Evolutionary conservation across 1,284 basidiomycete genomes (phyloP).

Genomic region (Sutorius eximius): DNA sequence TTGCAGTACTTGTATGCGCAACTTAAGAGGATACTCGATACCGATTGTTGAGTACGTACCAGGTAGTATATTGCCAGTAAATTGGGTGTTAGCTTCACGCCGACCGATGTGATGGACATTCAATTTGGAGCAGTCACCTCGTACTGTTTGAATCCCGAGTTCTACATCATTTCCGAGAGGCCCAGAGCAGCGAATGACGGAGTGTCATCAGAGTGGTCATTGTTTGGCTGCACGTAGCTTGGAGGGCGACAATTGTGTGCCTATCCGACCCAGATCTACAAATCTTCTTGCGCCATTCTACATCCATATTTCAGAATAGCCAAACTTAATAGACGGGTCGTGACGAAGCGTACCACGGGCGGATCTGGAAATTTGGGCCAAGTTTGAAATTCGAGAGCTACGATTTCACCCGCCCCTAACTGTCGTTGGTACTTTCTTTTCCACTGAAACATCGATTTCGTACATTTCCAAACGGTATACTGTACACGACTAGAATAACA

Average conservation of each 20-base stretch:
- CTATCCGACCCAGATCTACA: background rate
- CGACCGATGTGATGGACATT: background rate
- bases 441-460: background rate
- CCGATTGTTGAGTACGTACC: background rate
- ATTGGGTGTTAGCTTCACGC: background rate
- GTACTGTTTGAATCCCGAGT: no score
- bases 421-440: background rate
- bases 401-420: background rate
- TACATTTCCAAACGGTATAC: background rate
- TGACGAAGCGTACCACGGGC: slow-evolving; percentile 16
- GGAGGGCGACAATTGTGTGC: background rate
- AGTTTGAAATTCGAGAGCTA: slow-evolving; percentile 15
- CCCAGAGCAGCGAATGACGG: no score
- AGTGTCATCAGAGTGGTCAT: background rate
- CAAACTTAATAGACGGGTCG: slow-evolving; percentile 27
- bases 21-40: no score
- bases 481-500: slow-evolving; percentile 6
- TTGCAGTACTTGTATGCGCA: background rate
- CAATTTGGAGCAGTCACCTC: background rate
- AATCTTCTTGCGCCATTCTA: background rate
- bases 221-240: background rate
- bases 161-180: no score
- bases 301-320: no score
- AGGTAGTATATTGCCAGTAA: background rate
- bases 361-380: slow-evolving; percentile 13